Percentiles rank a stretch among this genome's conserved stretches.
Evolutionary conservation across 805 yeast genomes (phyloP).

Genomic region (Metschnikowia hibisci): DNA sequence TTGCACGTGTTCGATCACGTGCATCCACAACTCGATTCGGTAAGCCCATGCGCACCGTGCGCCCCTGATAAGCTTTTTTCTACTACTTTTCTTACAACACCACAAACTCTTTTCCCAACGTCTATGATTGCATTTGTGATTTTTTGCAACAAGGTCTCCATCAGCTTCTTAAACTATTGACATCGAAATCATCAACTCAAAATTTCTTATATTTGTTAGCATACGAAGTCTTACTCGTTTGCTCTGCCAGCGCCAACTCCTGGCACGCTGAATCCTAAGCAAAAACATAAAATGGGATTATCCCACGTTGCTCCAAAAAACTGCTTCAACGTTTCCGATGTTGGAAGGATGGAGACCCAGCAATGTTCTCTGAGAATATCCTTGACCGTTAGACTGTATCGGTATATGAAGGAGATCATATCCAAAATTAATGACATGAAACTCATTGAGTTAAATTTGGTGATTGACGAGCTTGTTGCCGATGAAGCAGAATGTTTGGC

Average conservation of each 20-base stretch:
- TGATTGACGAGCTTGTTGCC: constrained; percentile 6
- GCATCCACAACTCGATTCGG: no score
- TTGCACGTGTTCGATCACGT: no score
- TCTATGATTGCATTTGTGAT: constrained; percentile 17
- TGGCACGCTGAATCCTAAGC: neutral
- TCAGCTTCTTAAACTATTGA: constrained; percentile 20
- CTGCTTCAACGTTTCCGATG: neutral
- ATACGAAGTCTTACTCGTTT: neutral
- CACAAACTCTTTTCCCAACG: constrained; percentile 6
- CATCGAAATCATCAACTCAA: constrained; percentile 8
- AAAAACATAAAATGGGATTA: constrained; percentile 2
- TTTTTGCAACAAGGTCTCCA: constrained; percentile 18
- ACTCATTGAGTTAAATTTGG: constrained; percentile 11
- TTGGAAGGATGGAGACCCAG: constrained; percentile 4
- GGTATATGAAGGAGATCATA: constrained; percentile 4
- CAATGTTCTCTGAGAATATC: neutral
- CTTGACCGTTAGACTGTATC: constrained; percentile 5
- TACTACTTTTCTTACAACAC: neutral
- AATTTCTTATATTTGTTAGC: neutral
- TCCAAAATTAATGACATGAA: constrained; percentile 4
- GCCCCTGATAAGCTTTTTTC: constrained; percentile 1
- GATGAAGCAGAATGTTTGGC: constrained; percentile 7
- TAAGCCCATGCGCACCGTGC: no score
- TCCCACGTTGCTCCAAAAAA: constrained; percentile 4
- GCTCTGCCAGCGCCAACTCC: neutral